A percentile compares a stretch with the other conserved stretches of the same genome.
phyloP scores from a whole-genome alignment of 192 early-diverging fungal genomes.

The Coemansia sp. region DNA sequence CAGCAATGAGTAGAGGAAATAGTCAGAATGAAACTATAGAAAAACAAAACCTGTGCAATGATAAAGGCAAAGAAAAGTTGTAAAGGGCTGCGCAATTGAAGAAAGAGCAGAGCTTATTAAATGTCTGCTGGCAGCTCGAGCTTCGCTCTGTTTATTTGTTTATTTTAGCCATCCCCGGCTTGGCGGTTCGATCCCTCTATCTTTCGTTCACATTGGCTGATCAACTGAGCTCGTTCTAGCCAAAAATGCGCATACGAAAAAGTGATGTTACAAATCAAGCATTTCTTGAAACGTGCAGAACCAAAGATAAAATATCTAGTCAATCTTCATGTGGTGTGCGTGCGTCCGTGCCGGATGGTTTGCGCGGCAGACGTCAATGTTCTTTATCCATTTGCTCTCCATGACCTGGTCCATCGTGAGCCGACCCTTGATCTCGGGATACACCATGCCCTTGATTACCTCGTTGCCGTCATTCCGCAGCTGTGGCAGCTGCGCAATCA shows the following conservation, averaged over 20 bases:
- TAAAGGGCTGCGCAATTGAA: constrained; percentile 1
- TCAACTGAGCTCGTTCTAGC: neutral
- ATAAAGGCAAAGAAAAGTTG: neutral
- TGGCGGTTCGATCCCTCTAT: neutral
- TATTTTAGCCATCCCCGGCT: neutral
- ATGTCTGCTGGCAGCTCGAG: neutral
- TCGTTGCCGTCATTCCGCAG: constrained; percentile 55
- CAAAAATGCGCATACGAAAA: neutral
- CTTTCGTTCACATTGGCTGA: neutral
- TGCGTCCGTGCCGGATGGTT: constrained; percentile 24
- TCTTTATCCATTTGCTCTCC: constrained; percentile 72
- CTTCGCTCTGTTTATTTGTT: neutral
- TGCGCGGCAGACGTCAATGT: constrained; percentile 56
- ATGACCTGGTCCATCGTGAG: constrained; percentile 65
- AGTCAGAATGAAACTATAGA: neutral
- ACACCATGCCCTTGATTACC: constrained; percentile 63
- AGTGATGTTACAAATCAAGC: neutral
- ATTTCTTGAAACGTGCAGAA: constrained; percentile 1
- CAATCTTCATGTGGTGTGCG: constrained; percentile 36
- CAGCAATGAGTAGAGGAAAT: neutral
- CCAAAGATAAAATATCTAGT: constrained; percentile 16
- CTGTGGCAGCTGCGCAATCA: constrained; percentile 59
- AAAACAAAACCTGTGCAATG: neutral
- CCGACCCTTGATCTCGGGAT: constrained; percentile 58
- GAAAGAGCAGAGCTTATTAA: neutral